phyloP scores from a whole-genome alignment of 495 filamentous ascomycete genomes.

The Parachaetomium inaequale region DNA sequence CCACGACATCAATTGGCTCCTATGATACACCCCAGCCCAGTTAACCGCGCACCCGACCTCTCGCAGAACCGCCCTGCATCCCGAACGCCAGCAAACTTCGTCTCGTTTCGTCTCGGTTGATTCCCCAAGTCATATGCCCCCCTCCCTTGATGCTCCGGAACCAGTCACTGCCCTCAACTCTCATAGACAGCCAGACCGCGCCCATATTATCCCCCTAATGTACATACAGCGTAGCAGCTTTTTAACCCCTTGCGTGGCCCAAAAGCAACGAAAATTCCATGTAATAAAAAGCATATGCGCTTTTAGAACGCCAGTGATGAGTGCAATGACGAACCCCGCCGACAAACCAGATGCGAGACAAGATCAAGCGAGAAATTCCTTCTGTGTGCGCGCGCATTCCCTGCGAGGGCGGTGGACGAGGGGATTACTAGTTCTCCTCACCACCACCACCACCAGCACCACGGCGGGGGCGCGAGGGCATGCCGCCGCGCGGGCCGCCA shows the following conservation, averaged over 20 bases:
- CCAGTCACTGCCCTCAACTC: neutral
- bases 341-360: slow-evolving; percentile 18
- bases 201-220: neutral
- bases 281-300: slow-evolving; percentile 18
- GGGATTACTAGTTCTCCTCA: slow-evolving; percentile 20
- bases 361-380: slow-evolving; percentile 13
- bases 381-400: neutral
- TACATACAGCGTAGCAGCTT: slow-evolving; percentile 11
- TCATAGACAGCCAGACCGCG: neutral
- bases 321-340: slow-evolving; percentile 21
- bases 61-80: slow-evolving; percentile 12
- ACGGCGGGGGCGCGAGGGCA: slow-evolving; percentile 24
- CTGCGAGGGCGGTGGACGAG: neutral
- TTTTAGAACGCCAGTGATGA: slow-evolving; percentile 27
- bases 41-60: slow-evolving; percentile 9
- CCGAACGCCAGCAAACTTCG: slow-evolving; percentile 20
- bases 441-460: no score
- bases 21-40: slow-evolving; percentile 13
- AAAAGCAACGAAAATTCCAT: slow-evolving; percentile 4
- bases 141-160: slow-evolving; percentile 2
- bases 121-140: slow-evolving; percentile 8
- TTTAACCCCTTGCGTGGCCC: neutral
- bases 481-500: slow-evolving; percentile 23
- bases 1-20: slow-evolving; percentile 13
- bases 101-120: slow-evolving; percentile 7